phyloP scores from a whole-genome alignment of 177 flowering plant species.

The Vitis hybrid region DNA sequence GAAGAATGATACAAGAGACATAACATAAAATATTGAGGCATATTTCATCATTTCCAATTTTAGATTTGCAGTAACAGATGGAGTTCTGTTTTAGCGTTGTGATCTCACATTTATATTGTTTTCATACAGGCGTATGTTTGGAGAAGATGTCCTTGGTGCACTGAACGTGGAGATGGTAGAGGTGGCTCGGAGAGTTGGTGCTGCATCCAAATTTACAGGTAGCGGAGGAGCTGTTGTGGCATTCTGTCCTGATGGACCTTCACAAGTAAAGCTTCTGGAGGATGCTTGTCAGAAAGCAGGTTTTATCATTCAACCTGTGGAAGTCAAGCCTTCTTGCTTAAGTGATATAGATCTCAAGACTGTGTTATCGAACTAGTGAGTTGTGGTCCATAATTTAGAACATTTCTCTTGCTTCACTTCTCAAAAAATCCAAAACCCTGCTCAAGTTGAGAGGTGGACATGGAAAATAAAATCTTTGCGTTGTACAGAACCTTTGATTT shows the following conservation, averaged over 20 bases:
- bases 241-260: constrained; percentile 77
- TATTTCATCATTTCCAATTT: no score
- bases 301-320: constrained; percentile 52
- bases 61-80: no score
- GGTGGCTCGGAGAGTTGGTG: constrained; percentile 83
- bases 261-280: constrained; percentile 71
- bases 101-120: background rate
- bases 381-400: no score
- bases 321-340: constrained; percentile 56
- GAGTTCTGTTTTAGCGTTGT: no score
- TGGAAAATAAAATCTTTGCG: no score
- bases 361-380: constrained; percentile 15
- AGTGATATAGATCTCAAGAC: constrained; percentile 39
- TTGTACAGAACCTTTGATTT: no score
- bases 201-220: constrained; percentile 95
- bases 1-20: no score
- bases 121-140: constrained; percentile 75
- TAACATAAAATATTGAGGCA: no score
- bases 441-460: no score
- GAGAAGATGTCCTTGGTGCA: constrained; percentile 77
- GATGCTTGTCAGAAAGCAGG: constrained; percentile 71
- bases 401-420: no score
- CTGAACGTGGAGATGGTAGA: constrained; percentile 89
- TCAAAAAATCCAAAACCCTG: no score
- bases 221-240: constrained; percentile 95